A percentile compares a stretch with the other conserved stretches of the same genome.
Evolutionary conservation across 2,329 filamentous ascomycete species (phyloP).

Genomic region (Cryphonectria nitschkei): DNA sequence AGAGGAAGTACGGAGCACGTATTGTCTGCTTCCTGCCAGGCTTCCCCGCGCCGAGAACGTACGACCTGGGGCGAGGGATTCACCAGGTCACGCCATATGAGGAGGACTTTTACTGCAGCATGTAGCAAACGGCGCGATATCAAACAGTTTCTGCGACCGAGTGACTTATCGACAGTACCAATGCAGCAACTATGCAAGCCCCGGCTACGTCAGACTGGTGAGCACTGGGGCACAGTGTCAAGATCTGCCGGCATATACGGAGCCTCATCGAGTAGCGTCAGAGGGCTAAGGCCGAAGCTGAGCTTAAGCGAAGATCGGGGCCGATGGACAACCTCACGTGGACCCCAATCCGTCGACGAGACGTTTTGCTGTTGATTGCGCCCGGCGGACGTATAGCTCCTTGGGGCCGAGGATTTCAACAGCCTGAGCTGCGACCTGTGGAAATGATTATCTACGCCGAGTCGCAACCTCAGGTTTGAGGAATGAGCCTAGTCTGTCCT

Average conservation of each 20-base stretch:
- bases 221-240: constrained; percentile 27
- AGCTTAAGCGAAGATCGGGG: constrained; percentile 13
- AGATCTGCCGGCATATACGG: constrained; percentile 28
- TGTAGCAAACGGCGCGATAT: no score
- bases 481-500: neutral
- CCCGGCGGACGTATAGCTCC: neutral
- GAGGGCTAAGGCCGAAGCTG: constrained; percentile 3
- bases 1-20: neutral
- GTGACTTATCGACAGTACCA: neutral
- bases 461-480: neutral
- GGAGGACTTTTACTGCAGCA: neutral
- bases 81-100: neutral
- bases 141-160: neutral
- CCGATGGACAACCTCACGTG: constrained; percentile 12
- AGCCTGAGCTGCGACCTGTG: neutral
- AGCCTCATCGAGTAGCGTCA: constrained; percentile 29
- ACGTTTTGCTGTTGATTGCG: neutral
- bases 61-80: constrained; percentile 3
- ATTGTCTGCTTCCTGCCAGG: neutral
- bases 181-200: neutral
- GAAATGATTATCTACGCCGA: neutral
- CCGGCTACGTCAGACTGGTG: constrained; percentile 21
- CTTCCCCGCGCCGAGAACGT: constrained; percentile 7
- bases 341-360: neutral
- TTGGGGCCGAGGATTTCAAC: neutral